phyloP scores from a whole-genome alignment of 305 asterid species.

The Ilex paraguariensis region DNA sequence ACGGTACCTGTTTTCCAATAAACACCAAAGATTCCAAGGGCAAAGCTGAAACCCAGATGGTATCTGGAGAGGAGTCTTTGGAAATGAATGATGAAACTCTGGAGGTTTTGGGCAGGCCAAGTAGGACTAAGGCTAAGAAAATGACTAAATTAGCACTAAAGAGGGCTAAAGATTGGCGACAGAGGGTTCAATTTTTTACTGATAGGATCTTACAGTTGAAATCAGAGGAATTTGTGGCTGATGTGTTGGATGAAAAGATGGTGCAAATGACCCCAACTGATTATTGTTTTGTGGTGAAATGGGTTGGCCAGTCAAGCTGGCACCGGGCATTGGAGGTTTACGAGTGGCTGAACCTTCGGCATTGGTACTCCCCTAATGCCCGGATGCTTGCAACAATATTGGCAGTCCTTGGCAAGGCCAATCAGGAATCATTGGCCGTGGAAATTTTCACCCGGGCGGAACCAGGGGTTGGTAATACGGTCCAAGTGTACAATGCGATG shows the following conservation, averaged over 20 bases:
- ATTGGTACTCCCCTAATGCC: slow-evolving; percentile 82
- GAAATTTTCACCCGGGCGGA: slow-evolving; percentile 73
- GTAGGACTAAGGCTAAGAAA: slow-evolving; percentile 69
- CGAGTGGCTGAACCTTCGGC: slow-evolving; percentile 86
- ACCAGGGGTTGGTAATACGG: slow-evolving; percentile 46
- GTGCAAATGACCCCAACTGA: slow-evolving; percentile 98
- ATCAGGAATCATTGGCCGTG: slow-evolving; percentile 78
- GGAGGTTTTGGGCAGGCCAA: slow-evolving; percentile 53
- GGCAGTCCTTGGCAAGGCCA: slow-evolving; percentile 84
- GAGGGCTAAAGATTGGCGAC: slow-evolving; percentile 90
- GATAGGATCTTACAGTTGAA: slow-evolving; percentile 67
- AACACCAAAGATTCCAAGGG: slow-evolving; percentile 10
- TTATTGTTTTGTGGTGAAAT: slow-evolving; percentile 80
- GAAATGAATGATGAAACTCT: slow-evolving; percentile 22
- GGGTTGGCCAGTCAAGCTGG: slow-evolving; percentile 83
- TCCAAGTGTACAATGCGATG: slow-evolving; percentile 91
- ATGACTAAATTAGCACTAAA: slow-evolving; percentile 88
- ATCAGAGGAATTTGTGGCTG: slow-evolving; percentile 79
- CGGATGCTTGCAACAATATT: slow-evolving; percentile 89
- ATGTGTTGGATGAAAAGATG: slow-evolving; percentile 82
- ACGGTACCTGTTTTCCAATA: slow-evolving; percentile 12
- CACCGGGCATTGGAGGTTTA: slow-evolving; percentile 89
- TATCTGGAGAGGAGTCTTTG: slow-evolving; percentile 18
- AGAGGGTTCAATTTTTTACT: slow-evolving; percentile 72
- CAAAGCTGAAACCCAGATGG: slow-evolving; percentile 19